Percentiles rank a stretch among this genome's conserved stretches.
These are phyloP conservation scores for Corymbia calophylla DNA, from an alignment of 441 rosid species.

Conservation along the genomic window DNA sequence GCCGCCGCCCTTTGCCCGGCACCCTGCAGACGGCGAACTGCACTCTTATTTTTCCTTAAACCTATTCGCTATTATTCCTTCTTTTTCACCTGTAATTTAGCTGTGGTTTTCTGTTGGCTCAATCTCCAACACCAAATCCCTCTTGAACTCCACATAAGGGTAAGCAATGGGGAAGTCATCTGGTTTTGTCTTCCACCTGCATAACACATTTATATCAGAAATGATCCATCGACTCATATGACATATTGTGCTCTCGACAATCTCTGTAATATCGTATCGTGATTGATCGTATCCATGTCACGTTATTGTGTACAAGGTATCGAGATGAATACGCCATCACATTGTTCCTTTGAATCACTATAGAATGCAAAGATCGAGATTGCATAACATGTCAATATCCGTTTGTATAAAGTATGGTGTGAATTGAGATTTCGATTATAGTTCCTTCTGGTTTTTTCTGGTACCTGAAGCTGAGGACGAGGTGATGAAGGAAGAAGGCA, in stretches of 20 bases:
- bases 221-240: neutral
- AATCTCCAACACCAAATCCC: conserved; percentile 58
- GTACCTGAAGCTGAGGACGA: conserved; percentile 70
- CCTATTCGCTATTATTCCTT: neutral
- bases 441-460: neutral
- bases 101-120: conserved; percentile 5
- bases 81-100: neutral
- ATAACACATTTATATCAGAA: neutral
- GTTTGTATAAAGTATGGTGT: neutral
- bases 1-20: too few relatives aligned
- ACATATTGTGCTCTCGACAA: neutral
- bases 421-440: neutral
- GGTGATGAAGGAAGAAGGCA: conserved; percentile 80
- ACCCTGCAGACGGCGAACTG: too few relatives aligned
- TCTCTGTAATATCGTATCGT: neutral
- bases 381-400: neutral
- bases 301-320: neutral
- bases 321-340: accelerated
- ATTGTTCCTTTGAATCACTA: neutral
- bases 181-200: conserved; percentile 55
- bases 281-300: accelerated
- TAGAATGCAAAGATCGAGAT: neutral
- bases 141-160: conserved; percentile 75
- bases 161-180: conserved; percentile 72
- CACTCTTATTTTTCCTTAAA: neutral